Conservation (phyloP, 345 rosid species). For the Boechera retrofracta region DNA sequence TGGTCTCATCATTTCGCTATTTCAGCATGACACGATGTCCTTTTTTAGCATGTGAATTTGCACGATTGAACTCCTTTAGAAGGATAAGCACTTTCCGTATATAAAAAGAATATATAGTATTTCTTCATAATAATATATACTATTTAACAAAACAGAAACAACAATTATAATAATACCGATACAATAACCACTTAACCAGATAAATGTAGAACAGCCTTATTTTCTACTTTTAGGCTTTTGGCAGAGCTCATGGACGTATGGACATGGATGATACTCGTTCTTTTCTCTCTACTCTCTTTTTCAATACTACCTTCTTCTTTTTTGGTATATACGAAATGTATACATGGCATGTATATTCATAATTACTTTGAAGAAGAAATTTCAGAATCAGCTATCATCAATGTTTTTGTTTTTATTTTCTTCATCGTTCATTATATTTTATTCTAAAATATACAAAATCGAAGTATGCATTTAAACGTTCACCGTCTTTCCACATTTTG, state of each 20-base stretch:
- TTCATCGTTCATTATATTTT: no score
- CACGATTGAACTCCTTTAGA: slow-evolving; percentile 32
- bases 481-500: neutral
- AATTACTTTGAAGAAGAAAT: neutral
- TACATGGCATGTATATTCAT: neutral
- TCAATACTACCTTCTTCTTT: neutral
- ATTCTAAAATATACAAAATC: no score
- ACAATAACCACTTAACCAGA: slow-evolving; percentile 4
- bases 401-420: neutral
- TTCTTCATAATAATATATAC: neutral
- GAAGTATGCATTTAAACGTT: neutral
- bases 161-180: slow-evolving; percentile 9
- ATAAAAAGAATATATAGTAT: slow-evolving; percentile 3
- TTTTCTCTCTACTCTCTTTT: slow-evolving; percentile 20
- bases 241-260: slow-evolving; percentile 23
- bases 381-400: slow-evolving; percentile 6
- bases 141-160: neutral
- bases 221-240: slow-evolving; percentile 30
- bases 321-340: slow-evolving; percentile 1
- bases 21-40: slow-evolving; percentile 33
- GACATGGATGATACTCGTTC: neutral
- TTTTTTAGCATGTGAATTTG: slow-evolving; percentile 42
- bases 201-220: slow-evolving; percentile 36
- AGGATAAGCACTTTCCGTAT: slow-evolving; percentile 19
- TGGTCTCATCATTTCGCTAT: slow-evolving; percentile 39